These are phyloP conservation scores for Spinellus fusiger DNA, from an alignment of 192 early-diverging fungal species.

Conservation along the genomic window DNA sequence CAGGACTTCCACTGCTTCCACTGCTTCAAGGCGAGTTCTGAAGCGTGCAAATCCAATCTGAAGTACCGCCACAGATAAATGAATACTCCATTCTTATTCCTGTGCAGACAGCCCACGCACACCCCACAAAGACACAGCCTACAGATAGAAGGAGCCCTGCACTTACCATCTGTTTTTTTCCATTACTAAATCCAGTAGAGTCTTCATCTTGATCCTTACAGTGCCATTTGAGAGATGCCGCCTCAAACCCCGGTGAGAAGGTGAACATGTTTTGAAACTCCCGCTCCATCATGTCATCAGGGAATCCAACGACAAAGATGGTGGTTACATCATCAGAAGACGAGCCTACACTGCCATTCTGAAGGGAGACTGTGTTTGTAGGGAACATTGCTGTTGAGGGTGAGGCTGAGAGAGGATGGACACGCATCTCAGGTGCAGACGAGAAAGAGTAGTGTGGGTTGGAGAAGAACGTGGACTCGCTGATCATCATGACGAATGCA, in stretches of 20 bases:
- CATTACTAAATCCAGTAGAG: conserved; percentile 33
- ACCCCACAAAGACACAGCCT: too few species aligned
- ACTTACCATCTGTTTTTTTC: conserved; percentile 30
- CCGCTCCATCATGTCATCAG: conserved; percentile 97
- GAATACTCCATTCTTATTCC: neutral
- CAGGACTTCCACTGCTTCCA: conserved; percentile 87
- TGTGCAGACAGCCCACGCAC: too few species aligned
- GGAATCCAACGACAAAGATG: conserved; percentile 98
- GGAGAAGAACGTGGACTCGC: conserved; percentile 10
- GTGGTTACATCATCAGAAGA: conserved; percentile 89
- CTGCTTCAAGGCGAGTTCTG: conserved; percentile 81
- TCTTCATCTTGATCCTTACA: conserved; percentile 62
- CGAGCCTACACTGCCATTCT: neutral
- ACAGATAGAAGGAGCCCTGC: neutral
- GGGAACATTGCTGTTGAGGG: conserved; percentile 9
- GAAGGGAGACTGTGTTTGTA: neutral
- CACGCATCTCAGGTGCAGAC: conserved; percentile 12
- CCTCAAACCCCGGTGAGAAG: conserved; percentile 95
- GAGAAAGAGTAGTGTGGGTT: conserved; percentile 5
- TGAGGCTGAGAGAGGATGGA: conserved; percentile 21
- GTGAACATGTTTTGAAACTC: conserved; percentile 99
- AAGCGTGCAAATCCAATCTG: conserved; percentile 99
- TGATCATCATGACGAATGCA: conserved; percentile 29
- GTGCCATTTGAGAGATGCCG: conserved; percentile 92
- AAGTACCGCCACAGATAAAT: neutral